phyloP scores from a whole-genome alignment of 257 asterid genomes.

The Solanum ossicruentum region DNA sequence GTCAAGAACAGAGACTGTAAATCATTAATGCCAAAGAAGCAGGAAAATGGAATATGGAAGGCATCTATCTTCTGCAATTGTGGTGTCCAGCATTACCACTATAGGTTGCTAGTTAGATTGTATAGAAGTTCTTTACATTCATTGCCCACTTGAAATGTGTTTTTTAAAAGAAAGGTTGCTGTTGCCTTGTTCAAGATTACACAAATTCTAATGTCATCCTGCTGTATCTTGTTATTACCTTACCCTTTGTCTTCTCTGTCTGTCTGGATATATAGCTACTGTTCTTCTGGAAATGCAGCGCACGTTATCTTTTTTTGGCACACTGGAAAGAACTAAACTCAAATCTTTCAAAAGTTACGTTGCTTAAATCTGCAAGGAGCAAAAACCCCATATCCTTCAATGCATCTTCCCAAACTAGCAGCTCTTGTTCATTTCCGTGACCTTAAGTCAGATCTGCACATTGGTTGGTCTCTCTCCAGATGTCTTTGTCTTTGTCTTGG shows the following conservation, averaged over 20 bases:
- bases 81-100: neutral
- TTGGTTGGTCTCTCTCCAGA: neutral
- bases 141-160: neutral
- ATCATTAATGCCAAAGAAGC: neutral
- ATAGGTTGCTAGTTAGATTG: neutral
- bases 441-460: neutral
- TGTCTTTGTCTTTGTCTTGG: neutral
- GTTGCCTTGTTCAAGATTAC: neutral
- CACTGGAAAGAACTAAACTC: neutral
- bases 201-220: neutral
- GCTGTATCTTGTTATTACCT: neutral
- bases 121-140: neutral
- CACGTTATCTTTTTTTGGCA: neutral
- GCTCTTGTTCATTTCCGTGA: neutral
- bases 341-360: neutral
- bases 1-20: neutral
- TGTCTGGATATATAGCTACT: neutral
- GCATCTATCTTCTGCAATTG: neutral
- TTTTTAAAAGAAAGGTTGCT: neutral
- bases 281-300: neutral
- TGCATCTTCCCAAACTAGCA: neutral
- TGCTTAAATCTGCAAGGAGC: neutral
- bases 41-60: neutral
- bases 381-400: neutral
- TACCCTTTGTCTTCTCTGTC: neutral